phyloP scores from a whole-genome alignment of 1,284 basidiomycete species.

The Naganishia sp. region DNA sequence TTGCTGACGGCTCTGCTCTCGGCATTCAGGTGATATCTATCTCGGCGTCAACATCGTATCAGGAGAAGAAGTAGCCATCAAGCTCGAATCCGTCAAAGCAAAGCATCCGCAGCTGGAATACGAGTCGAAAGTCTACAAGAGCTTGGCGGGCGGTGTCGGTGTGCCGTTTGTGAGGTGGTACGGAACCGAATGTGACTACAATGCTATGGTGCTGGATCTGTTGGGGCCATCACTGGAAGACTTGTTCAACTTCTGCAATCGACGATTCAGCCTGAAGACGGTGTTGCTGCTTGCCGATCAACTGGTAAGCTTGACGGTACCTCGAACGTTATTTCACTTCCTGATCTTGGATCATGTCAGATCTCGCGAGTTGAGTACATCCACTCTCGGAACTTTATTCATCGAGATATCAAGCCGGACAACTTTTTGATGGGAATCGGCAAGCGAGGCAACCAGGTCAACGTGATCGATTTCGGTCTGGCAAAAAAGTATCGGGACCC shows the following conservation, averaged over 20 bases:
- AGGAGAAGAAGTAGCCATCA: conserved; percentile 99
- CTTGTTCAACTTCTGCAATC: conserved; percentile 99
- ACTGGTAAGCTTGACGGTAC: conserved; percentile 63
- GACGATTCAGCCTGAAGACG: conserved; percentile 97
- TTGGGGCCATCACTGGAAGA: conserved; percentile 97
- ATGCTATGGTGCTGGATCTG: conserved; percentile 98
- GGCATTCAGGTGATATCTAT: conserved; percentile 85
- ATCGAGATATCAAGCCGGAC: conserved; percentile 99
- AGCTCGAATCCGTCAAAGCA: conserved; percentile 98
- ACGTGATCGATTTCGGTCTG: conserved; percentile 98
- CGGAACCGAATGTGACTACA: conserved; percentile 99
- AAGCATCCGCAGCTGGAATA: conserved; percentile 99
- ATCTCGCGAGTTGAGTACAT: conserved; percentile 99
- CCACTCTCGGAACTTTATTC: conserved; percentile 99
- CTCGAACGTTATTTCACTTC: conserved; percentile 22
- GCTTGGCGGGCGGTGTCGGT: conserved; percentile 94
- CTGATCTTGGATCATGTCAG: conserved; percentile 54
- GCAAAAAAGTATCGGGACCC: conserved; percentile 99
- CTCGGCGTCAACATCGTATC: conserved; percentile 99
- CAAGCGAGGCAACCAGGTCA: conserved; percentile 99
- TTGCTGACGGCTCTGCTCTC: neutral
- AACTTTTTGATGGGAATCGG: conserved; percentile 99
- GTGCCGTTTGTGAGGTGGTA: conserved; percentile 99
- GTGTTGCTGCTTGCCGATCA: conserved; percentile 96
- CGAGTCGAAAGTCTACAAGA: conserved; percentile 96